Conservation (phyloP, 331 rosid genomes). For the Rhamnella rubrinervis region DNA sequence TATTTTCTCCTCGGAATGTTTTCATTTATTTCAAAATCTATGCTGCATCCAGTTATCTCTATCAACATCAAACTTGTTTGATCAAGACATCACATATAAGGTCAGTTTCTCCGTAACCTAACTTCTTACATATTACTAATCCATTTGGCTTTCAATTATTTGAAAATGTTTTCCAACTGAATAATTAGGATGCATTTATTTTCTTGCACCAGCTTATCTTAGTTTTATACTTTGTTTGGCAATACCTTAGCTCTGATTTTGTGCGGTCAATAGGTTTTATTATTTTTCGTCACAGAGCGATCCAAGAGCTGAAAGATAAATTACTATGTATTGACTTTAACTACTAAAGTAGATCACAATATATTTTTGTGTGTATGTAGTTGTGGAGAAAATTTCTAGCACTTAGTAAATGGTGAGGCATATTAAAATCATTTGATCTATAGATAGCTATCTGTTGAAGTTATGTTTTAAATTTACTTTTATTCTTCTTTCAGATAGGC, state of each 20-base stretch:
- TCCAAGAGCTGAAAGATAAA: constrained; percentile 18
- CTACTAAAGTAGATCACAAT: too few relatives aligned
- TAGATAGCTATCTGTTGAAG: too few relatives aligned
- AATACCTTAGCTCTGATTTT: neutral
- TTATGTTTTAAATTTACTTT: too few relatives aligned
- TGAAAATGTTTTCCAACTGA: too few relatives aligned
- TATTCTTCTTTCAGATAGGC: too few relatives aligned
- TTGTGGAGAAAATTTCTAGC: too few relatives aligned
- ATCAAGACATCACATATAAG: constrained; percentile 70
- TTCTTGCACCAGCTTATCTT: neutral
- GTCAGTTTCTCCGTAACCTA: constrained; percentile 32
- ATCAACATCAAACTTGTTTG: constrained; percentile 59
- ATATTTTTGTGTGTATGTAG: too few relatives aligned
- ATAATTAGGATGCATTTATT: neutral
- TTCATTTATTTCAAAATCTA: constrained; percentile 19
- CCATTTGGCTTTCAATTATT: too few relatives aligned
- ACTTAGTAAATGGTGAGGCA: too few relatives aligned
- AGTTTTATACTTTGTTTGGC: neutral
- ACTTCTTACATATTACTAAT: neutral
- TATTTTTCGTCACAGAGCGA: constrained; percentile 65
- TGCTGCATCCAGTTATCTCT: constrained; percentile 68
- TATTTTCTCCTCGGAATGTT: neutral
- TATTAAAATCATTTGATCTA: too few relatives aligned
- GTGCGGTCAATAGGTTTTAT: neutral
- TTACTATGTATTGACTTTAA: too few relatives aligned